Base-by-base conservation (phyloP, 345 rosid genomes). In the Dipteronia sinensis region DNA sequence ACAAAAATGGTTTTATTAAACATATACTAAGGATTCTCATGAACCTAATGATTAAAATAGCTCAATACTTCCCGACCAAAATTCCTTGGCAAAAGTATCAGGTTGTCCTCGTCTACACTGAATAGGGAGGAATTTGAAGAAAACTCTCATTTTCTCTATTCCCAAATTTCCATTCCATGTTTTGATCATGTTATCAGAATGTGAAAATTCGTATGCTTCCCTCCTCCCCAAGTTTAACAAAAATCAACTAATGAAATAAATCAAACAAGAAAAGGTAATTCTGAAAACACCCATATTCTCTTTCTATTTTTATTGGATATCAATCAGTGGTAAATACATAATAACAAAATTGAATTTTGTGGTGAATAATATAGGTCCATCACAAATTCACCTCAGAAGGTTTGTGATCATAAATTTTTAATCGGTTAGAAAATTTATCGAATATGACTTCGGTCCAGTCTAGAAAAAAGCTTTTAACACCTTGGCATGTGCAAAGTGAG, bases 181-280 rank as follows among this genome's bases (percentile, higher is more conserved):
- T 13, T 10, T 15, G 17, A 12, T 49, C 38, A 49, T 49, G 34
- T 23, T 25, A 47, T 51, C 42, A 70, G 3, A 51, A 22, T 47
- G 38, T 46, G 5, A 42, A 68, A 69, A 9, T 25, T 49, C 7
- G 1, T 1, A 23, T 29, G 46, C 46, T 42, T 42, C 38, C 38
- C 38, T 34, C 38, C 61, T 70, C 19, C 42, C 73, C 38, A 69
- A 25, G 38, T 69, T 69, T 69, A 31, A 47, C 56, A 20, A 16
- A 31, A 49, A 49, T 49, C 73, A 49, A 70, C 3, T 15, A 70
- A 70, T 69, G 72, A 10, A 68, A 16, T 1, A 64, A 64, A 12
- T 16, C 40, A 68, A 19, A 68, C 29, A 11, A n/a, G 71, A 22
- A 67, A 67, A 67, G 10, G 47, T 25, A 69, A 25, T 46, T 46